Evolutionary conservation across 2,329 filamentous ascomycete species (phyloP), one percentile per base, ranked within the genome.

Genomic region (Ascocoryne sarcoides): DNA sequence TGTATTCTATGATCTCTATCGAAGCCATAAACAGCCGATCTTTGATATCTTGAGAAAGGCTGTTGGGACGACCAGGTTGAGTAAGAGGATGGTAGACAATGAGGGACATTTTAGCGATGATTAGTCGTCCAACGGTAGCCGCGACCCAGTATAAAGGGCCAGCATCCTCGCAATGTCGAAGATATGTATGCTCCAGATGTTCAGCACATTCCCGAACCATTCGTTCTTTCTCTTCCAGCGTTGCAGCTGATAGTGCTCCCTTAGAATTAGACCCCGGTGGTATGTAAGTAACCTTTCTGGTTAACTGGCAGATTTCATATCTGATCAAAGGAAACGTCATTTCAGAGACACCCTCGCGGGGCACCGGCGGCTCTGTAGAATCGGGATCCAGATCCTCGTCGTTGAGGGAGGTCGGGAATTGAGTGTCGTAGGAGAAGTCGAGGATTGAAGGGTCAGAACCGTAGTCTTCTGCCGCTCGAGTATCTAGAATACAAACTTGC

Each of bases 381-480:
- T 58, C 50, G 1, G 63, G 62, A 5, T 59, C 49, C 4, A 74
- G 60, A 38, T 74, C 70, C 3, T 54, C 54, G 30, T 71, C 67
- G 44, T 74, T 67, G 32, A 73, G 61, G 32, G 72, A 72, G 4
- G 64, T 47, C 1, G 71, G 70, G 7, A 67, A 51, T 40, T 63
- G 67, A 0, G 78, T 80, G 52, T 83, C 78, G 49, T 75, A 82
- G 9, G 68, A 68, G 10, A 70, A 66, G 36, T 73, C 66, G 2
- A 67, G 58, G 31, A 82, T 77, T 0, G 71, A 73, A 2, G 75
- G 71, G 44, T 81, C 76, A 16, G 72, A 74, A 0, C 76, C 76
- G 52, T 81, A 75, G 43, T 81, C 74, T 51, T 82, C 77, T 1
- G 74, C 73, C 1, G 76, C 67, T 44, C 77, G 63, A 3, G 69